phyloP scores from a whole-genome alignment of 352 stramenopile species.

The Pythium guiyangense region DNA sequence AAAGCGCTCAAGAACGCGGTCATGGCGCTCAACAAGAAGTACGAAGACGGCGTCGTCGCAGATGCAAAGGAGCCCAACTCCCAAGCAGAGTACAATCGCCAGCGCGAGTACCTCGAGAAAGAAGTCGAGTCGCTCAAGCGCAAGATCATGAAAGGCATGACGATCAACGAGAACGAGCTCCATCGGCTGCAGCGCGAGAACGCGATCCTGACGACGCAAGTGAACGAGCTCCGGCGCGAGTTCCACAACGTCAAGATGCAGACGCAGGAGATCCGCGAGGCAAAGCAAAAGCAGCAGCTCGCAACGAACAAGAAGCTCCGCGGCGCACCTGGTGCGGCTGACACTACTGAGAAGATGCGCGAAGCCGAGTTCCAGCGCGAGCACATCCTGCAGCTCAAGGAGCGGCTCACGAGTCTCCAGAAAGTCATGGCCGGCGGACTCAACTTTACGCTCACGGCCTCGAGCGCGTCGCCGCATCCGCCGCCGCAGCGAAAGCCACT shows the following conservation, averaged over 20 bases:
- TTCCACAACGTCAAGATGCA: constrained; percentile 79
- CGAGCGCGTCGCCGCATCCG: constrained; percentile 18
- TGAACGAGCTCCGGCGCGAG: constrained; percentile 79
- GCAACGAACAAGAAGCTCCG: constrained; percentile 12
- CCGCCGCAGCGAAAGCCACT: constrained; percentile 6
- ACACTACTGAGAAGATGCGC: constrained; percentile 45
- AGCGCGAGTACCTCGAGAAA: constrained; percentile 90
- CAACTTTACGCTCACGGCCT: constrained; percentile 41
- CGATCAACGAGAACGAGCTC: constrained; percentile 77
- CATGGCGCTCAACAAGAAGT: constrained; percentile 86
- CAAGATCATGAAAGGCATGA: constrained; percentile 87
- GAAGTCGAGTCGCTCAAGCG: constrained; percentile 88
- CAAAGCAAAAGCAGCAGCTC: constrained; percentile 27
- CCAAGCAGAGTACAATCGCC: constrained; percentile 88
- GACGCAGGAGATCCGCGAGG: constrained; percentile 50
- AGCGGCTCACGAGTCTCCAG: constrained; percentile 54
- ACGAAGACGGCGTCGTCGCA: constrained; percentile 61
- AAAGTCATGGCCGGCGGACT: constrained; percentile 56
- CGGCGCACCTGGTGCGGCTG: constrained; percentile 6
- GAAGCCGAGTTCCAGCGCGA: constrained; percentile 65
- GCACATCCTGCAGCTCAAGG: constrained; percentile 71
- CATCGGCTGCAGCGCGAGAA: constrained; percentile 82
- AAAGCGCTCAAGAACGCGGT: constrained; percentile 74
- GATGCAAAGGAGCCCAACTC: constrained; percentile 88
- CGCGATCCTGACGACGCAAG: constrained; percentile 70